These are phyloP conservation scores for Saccharomycopsis malanga DNA, from an alignment of 805 yeast species.

Conservation along the genomic window DNA sequence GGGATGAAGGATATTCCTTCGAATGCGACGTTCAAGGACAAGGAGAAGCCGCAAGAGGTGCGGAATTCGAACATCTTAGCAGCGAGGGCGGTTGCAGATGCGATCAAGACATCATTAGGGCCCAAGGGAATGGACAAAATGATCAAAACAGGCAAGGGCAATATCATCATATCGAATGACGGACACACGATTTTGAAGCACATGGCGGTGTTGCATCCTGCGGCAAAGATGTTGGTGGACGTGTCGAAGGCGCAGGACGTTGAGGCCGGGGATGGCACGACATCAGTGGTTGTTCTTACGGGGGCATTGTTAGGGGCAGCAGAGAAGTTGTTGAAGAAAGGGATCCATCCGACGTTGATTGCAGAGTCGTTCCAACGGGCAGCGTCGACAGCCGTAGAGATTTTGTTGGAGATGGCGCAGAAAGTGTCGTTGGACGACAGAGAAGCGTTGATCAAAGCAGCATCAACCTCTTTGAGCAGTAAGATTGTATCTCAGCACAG, in stretches of 20 bases:
- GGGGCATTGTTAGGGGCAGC: slow-evolving; percentile 95
- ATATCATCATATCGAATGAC: slow-evolving; percentile 91
- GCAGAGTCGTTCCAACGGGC: slow-evolving; percentile 92
- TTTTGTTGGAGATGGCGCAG: slow-evolving; percentile 77
- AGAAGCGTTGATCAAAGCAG: slow-evolving; percentile 83
- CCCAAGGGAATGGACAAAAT: slow-evolving; percentile 99
- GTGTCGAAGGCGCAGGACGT: slow-evolving; percentile 96
- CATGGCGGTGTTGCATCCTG: slow-evolving; percentile 98
- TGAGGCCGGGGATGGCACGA: slow-evolving; percentile 99
- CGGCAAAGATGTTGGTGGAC: slow-evolving; percentile 96
- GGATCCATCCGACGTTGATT: slow-evolving; percentile 91
- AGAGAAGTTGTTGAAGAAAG: slow-evolving; percentile 79
- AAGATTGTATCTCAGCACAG: slow-evolving; percentile 94
- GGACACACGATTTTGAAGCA: slow-evolving; percentile 96
- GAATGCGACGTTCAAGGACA: slow-evolving; percentile 85
- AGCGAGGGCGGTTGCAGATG: slow-evolving; percentile 92
- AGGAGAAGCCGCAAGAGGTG: slow-evolving; percentile 92
- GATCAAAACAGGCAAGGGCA: slow-evolving; percentile 91
- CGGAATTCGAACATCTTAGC: slow-evolving; percentile 84
- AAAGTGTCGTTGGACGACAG: slow-evolving; percentile 73
- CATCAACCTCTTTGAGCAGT: slow-evolving; percentile 87
- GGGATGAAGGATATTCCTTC: slow-evolving; percentile 38
- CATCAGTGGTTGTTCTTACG: slow-evolving; percentile 91
- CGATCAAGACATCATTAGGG: slow-evolving; percentile 90
- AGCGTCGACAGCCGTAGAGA: slow-evolving; percentile 73